Evolutionary conservation across 2,329 filamentous ascomycete genomes (phyloP), one percentile per base, ranked within the genome.

Genomic region (Knoxdaviesia capensis): DNA sequence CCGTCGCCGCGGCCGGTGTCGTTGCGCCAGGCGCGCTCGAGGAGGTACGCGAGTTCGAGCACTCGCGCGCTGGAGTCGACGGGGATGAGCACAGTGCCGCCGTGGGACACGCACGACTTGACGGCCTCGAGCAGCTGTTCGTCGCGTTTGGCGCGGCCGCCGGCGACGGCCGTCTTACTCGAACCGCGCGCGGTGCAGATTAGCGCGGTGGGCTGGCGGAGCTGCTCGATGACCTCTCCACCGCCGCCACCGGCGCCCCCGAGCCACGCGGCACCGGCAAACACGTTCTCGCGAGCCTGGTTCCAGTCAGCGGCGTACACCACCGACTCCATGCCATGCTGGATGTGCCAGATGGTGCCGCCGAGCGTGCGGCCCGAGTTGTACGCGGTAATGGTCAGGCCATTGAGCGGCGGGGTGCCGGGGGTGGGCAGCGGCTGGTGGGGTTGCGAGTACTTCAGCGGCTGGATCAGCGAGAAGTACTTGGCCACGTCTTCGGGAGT

Each of bases 291-390:
- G 50, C 85, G 76, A n/a, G 82, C 85, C 59, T 94, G 87, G 52
- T 94, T 94, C 90, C 90, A 98, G 54, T 96, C 88, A 11, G 94
- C 84, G 1, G 90, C 88, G 53, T 98, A 96, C 1, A 98, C 87
- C 36, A 98, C 88, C 1, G 87, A 94, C 57, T 98, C 90, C 54
- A 94, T 71, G 0, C 87, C 86, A 62, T 96, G 86, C 53, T 96
- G 88, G 48, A 98, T 87, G 53, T 96, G 88, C 90, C 90, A 98
- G 64, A 98, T 94, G 29, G 90, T 96, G 43, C 90, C 90, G 57
- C 90, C 90, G 0, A 96, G 71, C 0, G 88, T 94, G 56, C 94
- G 88, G 48, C 90, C 90, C 6, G 90, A 86, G 59, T 92, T 93
- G 62, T 96, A 96, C 1, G 90, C 90, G 1, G 90, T 98, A 49